phyloP scores from a whole-genome alignment of 441 rosid species.

The Flueggea neowawraea region DNA sequence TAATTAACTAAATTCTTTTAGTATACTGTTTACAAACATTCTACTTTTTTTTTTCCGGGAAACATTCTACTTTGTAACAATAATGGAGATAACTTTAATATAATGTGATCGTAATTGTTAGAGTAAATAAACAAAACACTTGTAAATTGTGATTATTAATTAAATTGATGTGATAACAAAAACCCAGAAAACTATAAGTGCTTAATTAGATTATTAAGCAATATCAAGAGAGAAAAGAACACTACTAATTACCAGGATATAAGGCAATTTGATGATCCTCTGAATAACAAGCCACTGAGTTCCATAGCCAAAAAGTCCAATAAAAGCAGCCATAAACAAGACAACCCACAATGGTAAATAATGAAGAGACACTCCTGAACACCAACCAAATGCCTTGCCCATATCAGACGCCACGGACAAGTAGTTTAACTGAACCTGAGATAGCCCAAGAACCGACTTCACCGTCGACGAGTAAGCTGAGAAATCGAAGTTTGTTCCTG shows the following conservation, averaged over 20 bases:
- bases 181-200: neutral
- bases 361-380: conserved; percentile 57
- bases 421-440: conserved; percentile 75
- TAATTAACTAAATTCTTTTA: no score
- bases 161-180: neutral
- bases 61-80: no score
- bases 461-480: conserved; percentile 71
- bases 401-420: conserved; percentile 82
- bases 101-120: no score
- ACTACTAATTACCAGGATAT: conserved; percentile 4
- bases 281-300: conserved; percentile 75
- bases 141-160: no score
- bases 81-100: no score
- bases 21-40: no score
- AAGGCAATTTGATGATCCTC: conserved; percentile 30
- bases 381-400: conserved; percentile 90
- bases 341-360: conserved; percentile 72
- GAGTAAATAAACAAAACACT: no score
- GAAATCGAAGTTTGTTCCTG: conserved; percentile 92
- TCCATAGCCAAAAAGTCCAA: conserved; percentile 72
- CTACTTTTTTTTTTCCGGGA: no score
- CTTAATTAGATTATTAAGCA: neutral
- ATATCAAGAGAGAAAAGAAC: neutral
- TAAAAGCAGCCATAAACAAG: conserved; percentile 54
- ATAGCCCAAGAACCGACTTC: conserved; percentile 72